Base-by-base conservation (phyloP, 1,284 basidiomycete genomes). In the Butyriboletus appendiculatus region DNA sequence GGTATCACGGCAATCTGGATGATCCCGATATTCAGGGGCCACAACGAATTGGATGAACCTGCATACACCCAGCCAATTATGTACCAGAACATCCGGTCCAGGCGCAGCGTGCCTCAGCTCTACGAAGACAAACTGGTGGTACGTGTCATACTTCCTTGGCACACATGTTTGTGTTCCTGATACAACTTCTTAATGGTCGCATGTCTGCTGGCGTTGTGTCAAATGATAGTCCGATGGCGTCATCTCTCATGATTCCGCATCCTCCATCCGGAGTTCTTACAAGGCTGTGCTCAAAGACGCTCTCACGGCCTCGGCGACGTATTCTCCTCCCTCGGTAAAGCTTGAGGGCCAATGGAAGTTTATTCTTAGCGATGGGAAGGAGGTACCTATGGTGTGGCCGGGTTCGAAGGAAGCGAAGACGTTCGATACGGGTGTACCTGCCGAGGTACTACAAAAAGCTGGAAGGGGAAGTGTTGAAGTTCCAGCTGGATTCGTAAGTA, bases 31-130 rank as follows among this genome's bases (percentile, higher is more conserved):
- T 35, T 34, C 56, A 80, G 82, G 78, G 90, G 90, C 3, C 94
- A 96, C 70, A 96, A 96, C 66, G 93, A 96, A 72, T 81, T 96
- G 33, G 94, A 96, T 66, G 83, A 95, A 61, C 95, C 96, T 0
- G 85, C 86, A 16, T 94, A 94, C 70, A 97, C 96, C 0, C 89
- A 92, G 65, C 93, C 92, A 0, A 74, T 86, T 22, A 95, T 95
- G 93, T 94, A 95, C 70, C 82, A 91, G 68, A 85, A 90, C 73
- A 94, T 94, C 62, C 80, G 85, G 6, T 80, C 83, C 0, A 77
- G 90, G 48, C 84, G 80, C 42, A 91, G 88, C 4, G 90, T 95
- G 7, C 92, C 93, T 7, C 79, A 84, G 49, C 72, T 92, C 18
- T 96, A 94, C 64, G 93, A 95, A 66, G 80, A 88, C 49, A 84